Evolutionary conservation across 208 protist species (phyloP), one percentile per base, ranked within the genome.

Genomic region (Novymonas esmeraldas): DNA sequence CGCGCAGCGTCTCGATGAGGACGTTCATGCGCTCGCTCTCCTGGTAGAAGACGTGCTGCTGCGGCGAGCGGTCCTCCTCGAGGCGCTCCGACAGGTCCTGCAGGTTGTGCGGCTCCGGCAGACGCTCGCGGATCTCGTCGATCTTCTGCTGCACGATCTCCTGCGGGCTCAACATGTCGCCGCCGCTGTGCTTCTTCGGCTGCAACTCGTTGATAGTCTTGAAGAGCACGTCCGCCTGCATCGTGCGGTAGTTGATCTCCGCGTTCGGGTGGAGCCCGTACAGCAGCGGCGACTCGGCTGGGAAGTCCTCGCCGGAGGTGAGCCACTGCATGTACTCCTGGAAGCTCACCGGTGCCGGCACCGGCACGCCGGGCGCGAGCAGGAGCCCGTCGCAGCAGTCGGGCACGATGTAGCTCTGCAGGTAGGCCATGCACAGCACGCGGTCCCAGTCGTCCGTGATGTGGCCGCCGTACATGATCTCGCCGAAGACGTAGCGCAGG

Each of bases 401-500:
- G 9, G 92, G 82, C 6, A 95, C 71, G 67, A 98, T 84, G 76
- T 81, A 97, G 44, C 81, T 92, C 75, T 91, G 74, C 55, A 99
- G 79, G 82, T 99, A 99, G 14, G 97, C 97, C 76, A 90, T 94
- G 77, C 97, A 99, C 20, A 99, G 82, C 36, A 98, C 84, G 64
- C 98, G 92, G 86, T 99, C 98, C 89, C 92, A 98, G 75, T 99
- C 97, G 79, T 99, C 98, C 28, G 98, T 98, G 71, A 99, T 99
- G 91, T 99, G 98, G 18, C 98, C 98, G 34, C 98, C 98, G 84
- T 99, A 99, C 96, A 99, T 99, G 77, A 99, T 99, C 77, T 99
- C 98, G 68, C 98, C 98, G 90, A 99, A 99, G 31, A 99, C 97
- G 87, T 99, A 99, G 34, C 95, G 84, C 63, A 99, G 70, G 85